A percentile compares a stretch with the other conserved stretches of the same genome.
phyloP scores from a whole-genome alignment of 2,329 filamentous ascomycete species.

The Pseudogymnoascus sp. region DNA sequence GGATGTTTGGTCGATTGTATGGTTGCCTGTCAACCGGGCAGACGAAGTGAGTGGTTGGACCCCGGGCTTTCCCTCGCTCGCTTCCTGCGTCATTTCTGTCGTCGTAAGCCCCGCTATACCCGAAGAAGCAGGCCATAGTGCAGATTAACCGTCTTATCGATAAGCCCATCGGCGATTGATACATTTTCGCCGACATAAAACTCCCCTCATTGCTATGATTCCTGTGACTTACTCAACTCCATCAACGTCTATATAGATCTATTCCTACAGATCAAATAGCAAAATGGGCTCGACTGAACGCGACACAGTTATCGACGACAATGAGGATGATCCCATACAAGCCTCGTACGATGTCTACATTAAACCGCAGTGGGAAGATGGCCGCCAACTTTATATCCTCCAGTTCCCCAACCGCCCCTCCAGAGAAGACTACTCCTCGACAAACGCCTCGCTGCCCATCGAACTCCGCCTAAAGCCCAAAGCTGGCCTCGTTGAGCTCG shows the following conservation, averaged over 20 bases:
- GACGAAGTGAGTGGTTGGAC: background rate
- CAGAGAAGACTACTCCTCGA: conserved; percentile 47
- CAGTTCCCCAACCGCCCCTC: conserved; percentile 79
- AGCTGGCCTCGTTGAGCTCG: conserved; percentile 81
- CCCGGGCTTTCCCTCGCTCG: background rate
- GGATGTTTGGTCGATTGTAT: conserved; percentile 4
- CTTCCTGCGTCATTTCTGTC: conserved; percentile 4
- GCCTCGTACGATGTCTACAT: conserved; percentile 78
- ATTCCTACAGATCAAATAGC: background rate
- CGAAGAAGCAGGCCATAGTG: background rate
- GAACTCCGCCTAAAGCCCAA: conserved; percentile 74
- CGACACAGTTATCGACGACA: background rate
- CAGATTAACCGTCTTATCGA: background rate
- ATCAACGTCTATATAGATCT: background rate
- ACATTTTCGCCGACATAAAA: conserved; percentile 7
- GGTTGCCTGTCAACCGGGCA: background rate
- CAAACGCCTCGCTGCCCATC: conserved; percentile 48
- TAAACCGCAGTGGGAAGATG: conserved; percentile 58
- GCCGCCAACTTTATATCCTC: conserved; percentile 66
- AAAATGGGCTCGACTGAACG: conserved; percentile 4
- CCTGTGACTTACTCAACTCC: background rate
- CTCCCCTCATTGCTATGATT: conserved; percentile 4
- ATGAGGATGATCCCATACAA: conserved; percentile 56
- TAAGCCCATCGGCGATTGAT: conserved; percentile 2
- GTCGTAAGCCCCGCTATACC: conserved; percentile 7